Conservation (phyloP, 192 early-diverging fungal species). For the Backusella morwellensis region DNA sequence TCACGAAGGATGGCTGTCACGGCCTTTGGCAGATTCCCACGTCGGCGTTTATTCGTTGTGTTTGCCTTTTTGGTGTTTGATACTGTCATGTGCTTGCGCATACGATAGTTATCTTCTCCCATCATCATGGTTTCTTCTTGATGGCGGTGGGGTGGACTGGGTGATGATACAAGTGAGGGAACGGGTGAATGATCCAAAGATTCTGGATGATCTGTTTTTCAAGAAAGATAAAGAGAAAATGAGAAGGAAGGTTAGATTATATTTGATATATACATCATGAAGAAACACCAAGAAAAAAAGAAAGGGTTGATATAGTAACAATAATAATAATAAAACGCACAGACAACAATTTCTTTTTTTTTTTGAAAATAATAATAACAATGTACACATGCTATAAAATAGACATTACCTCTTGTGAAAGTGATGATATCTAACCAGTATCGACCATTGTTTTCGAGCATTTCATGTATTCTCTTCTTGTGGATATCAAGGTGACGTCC, state of each 20-base stretch:
- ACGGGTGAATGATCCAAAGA: conserved; percentile 20
- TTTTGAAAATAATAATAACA: background rate
- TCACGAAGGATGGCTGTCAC: conserved; percentile 46
- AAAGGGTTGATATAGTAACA: no score
- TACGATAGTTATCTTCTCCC: conserved; percentile 2
- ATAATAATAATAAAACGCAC: background rate
- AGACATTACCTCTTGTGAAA: conserved; percentile 20
- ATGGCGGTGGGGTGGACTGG: conserved; percentile 10
- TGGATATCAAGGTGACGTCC: conserved; percentile 25
- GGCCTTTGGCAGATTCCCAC: conserved; percentile 46
- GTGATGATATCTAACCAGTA: conserved; percentile 33
- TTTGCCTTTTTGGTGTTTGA: conserved; percentile 14
- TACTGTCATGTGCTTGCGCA: conserved; percentile 1
- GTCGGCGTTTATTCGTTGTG: conserved; percentile 31
- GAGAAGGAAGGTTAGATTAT: background rate
- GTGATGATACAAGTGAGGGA: conserved; percentile 23
- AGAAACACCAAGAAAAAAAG: background rate
- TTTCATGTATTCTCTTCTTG: conserved; percentile 30
- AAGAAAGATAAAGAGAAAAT: background rate
- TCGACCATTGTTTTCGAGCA: conserved; percentile 32
- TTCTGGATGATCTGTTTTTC: conserved; percentile 10
- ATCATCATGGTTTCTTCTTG: conserved; percentile 7
- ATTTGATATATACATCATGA: background rate
- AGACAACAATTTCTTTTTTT: conserved; percentile 3
- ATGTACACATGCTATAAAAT: background rate